Evolutionary conservation across 805 yeast genomes (phyloP), one percentile per base, ranked within the genome.

Genomic region (Debaryomyces maramus): DNA sequence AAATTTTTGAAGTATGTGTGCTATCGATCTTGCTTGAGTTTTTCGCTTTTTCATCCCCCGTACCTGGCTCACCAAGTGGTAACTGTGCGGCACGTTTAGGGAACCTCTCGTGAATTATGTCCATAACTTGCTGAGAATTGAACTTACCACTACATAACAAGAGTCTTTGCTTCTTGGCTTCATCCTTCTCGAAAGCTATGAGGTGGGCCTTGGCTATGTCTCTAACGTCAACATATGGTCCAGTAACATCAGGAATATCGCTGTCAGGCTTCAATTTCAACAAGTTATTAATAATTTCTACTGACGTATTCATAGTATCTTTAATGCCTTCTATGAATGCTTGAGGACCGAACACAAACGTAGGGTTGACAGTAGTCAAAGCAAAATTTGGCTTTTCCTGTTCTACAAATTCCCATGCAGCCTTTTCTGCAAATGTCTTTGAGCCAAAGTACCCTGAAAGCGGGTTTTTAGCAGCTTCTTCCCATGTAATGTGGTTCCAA

Each of bases 151-250:
- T 41, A 35, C 37, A 46, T 45, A 61, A 28, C 33, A 58, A 39
- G 33, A 62, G 53, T 30, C 67, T 48, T 41, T 59, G 40, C 29
- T 52, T 49, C 21, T 50, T 44, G 6, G 60, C 49, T 21, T 48
- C 51, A 6, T 53, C 52, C 29, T 52, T 52, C 43, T 63, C 67
- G 45, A 70, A 54, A 4, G 72, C 73, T 22, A 56, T 46, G n/a
- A 71, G 42, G 50, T 73, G 78, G 15, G 74, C 67, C 30, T 45
- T 46, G 9, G 77, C 77, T 18, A 72, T 77, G 41, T 73, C 78
- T 55, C 77, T 63, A 6, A 73, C 78, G 53, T 67, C 78, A 39
- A 54, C 56, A 53, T 56, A 64, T 21, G 55, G 60, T 23, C 60
- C 70, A 23, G 21, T 41, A 20, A 32, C 18, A n/a, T 36, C 36